Base-by-base conservation (phyloP, 257 asterid genomes). In the Echites panduratus region DNA sequence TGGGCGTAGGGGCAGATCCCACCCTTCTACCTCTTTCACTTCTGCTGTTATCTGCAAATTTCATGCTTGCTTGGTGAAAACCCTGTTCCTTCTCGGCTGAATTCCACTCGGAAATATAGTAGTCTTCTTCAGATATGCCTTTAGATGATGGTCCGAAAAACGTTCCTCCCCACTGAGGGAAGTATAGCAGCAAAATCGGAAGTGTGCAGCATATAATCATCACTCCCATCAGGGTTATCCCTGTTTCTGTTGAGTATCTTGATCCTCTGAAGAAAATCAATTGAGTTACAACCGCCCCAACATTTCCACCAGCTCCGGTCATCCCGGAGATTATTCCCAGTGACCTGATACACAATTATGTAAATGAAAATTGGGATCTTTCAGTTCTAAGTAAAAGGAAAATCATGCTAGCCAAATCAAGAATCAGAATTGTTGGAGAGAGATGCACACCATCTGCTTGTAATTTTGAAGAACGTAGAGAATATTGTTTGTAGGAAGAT, bases 91-190 rank as follows among this genome's bases (percentile, higher is more conserved):
- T 85, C 80, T 91, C 99, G 0, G 32, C 82, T 2, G 76, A 44
- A 47, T 70, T 86, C 97, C 97, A 94, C 70, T 91, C 98, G 5
- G 88, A 78, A 85, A 85, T 66, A 80, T 94, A 94, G 74, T 94
- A 94, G 17, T 88, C 96, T 78, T 94, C 96, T 70, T 94, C 98
- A 0, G 90, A 85, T 0, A 45, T 38, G 35, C 82, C 91, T 57
- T 85, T 53, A 1, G 87, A 62, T n/a, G 98, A 82, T 2, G 96
- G 85, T 0, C 93, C 96, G 14, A 73, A 78, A 13, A 86, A 82
- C 93, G 84, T 88, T 8, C 98, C 97, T 4, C 97, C 98, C 98
- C 98, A 94, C 20, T 91, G 98, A 6, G 97, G 98, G 72, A 94
- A 94, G 79, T 91, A 76, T 54, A 91, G 86, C 49, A 88, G 44